phyloP scores from a whole-genome alignment of 495 filamentous ascomycete genomes.

The Penicillium steckii region DNA sequence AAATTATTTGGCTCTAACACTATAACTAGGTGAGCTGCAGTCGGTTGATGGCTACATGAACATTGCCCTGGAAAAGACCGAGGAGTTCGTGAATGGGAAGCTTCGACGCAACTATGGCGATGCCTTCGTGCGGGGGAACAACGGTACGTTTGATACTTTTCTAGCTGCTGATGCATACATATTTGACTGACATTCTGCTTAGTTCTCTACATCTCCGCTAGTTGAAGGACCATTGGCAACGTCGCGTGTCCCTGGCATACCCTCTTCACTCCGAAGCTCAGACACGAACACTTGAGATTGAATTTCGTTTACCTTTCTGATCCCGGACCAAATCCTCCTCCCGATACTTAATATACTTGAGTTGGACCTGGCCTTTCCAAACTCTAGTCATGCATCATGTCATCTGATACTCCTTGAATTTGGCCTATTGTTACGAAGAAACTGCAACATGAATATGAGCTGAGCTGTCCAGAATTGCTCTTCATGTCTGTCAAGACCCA shows the following conservation, averaged over 20 bases:
- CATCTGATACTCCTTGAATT: neutral
- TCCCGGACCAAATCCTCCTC: neutral
- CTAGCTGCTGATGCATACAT: no score
- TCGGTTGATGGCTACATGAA: conserved; percentile 99
- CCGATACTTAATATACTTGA: neutral
- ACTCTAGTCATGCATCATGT: neutral
- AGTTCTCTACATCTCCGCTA: conserved; percentile 46
- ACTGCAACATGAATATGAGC: neutral
- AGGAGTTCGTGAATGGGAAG: conserved; percentile 84
- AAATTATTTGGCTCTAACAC: conserved; percentile 2
- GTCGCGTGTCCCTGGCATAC: neutral
- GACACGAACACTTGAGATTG: neutral
- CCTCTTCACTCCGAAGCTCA: neutral
- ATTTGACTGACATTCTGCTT: no score
- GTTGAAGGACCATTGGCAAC: conserved; percentile 14
- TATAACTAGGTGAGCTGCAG: conserved; percentile 76
- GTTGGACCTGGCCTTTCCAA: neutral
- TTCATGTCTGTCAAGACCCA: neutral
- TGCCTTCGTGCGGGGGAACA: conserved; percentile 95
- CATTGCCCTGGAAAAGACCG: conserved; percentile 91
- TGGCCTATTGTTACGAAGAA: neutral
- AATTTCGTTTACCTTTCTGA: neutral
- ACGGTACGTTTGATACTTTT: conserved; percentile 55
- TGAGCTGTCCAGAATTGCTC: neutral
- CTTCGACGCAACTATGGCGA: conserved; percentile 84